These are phyloP conservation scores for Pseudogymnoascus sp. DNA, from an alignment of 2,329 filamentous ascomycete species.

Conservation along the genomic window DNA sequence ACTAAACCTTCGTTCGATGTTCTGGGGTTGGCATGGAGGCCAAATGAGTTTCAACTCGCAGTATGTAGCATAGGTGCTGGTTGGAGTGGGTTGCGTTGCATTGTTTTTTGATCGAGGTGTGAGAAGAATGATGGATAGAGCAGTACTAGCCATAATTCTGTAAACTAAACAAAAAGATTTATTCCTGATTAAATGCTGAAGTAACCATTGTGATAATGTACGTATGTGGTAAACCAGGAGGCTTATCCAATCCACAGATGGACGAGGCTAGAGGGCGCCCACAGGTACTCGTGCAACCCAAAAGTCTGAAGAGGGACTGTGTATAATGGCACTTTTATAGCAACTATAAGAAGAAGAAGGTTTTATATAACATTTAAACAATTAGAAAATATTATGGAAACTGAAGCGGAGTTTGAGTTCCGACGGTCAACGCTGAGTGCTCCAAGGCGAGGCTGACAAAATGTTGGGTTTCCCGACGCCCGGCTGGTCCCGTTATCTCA, in stretches of 20 bases:
- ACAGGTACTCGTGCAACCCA: not conserved
- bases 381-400: not conserved
- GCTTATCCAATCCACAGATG: not conserved
- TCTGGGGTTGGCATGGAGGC: slow-evolving; percentile 6
- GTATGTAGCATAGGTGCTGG: slow-evolving; percentile 12
- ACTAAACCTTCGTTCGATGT: slow-evolving; percentile 43
- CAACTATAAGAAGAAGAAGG: not conserved
- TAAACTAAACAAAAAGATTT: slow-evolving; percentile 6
- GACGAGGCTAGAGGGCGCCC: not conserved
- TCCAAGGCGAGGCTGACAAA: not conserved
- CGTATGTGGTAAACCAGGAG: not conserved
- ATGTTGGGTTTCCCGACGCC: slow-evolving; percentile 1
- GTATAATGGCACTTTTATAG: not conserved
- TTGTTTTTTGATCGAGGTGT: slow-evolving; percentile 1
- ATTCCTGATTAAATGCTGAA: not conserved
- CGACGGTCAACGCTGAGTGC: not conserved
- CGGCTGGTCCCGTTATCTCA: not conserved
- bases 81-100: slow-evolving; percentile 9
- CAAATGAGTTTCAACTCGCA: slow-evolving; percentile 7
- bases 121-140: slow-evolving; percentile 10
- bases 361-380: not conserved
- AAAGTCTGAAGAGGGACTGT: not conserved
- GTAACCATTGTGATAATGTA: not conserved
- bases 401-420: not conserved
- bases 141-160: slow-evolving; percentile 9